Evolutionary conservation across 208 protist genomes (phyloP), one percentile per base, ranked within the genome.

Genomic region (Balamuthia mandrillaris): DNA sequence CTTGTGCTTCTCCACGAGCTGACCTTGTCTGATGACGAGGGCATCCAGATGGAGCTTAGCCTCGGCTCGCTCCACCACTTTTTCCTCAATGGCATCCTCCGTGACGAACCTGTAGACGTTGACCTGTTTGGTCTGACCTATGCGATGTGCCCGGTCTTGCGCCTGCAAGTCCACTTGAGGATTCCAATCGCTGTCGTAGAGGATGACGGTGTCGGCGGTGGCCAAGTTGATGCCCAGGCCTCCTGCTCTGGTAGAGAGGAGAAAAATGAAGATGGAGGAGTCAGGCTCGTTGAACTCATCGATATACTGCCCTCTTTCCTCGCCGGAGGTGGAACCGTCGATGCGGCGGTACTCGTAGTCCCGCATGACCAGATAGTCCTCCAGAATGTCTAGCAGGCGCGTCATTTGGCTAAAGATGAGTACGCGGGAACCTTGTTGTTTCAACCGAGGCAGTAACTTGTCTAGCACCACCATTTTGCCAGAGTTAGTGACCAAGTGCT

Each of bases 331-430:
- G 1, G 12, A 45, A 31, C 95, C 95, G 89, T 96, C 95, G 33
- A 96, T 88, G 44, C 95, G 90, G 61, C 88, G 93, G 72, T 95
- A 96, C 1, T 61, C 56, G 47, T 94, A 92, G 1, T 58, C 86
- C 35, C 87, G 61, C 75, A 70, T 90, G 78, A 65, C 1, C 79
- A 89, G 39, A 37, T 85, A 16, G 95, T 95, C 93, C 78, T 94
- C 90, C 7, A 96, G 79, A 21, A 96, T 92, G 86, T 96, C 94
- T 12, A 96, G 84, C 90, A 95, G 86, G 58, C 90, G 81, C n/a
- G 92, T 97, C 93, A 99, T 98, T 88, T 99, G 97, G 7, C 93
- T 98, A 89, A 99, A 99, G 56, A 99, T 97, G 24, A 99, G 93
- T 6, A 99, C 97, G 66, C 97, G 95, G 75, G 96, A 95, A 31